phyloP scores from a whole-genome alignment of 805 yeast genomes.

The Suhomyces sp. region DNA sequence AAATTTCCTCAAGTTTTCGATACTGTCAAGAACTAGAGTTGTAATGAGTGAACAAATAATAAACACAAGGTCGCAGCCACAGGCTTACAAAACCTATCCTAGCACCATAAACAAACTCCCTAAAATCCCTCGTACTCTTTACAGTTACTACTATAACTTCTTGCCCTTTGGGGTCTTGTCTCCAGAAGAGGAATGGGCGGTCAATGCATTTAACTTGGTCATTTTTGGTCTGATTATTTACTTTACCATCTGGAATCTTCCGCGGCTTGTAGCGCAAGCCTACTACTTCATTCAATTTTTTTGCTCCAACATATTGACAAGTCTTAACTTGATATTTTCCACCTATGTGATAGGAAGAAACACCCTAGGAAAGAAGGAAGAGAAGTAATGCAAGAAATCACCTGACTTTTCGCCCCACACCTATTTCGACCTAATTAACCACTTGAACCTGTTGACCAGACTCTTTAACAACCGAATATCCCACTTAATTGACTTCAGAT shows the following conservation, averaged over 20 bases:
- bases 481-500: neutral
- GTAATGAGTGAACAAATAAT: neutral
- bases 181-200: neutral
- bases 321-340: slow-evolving; percentile 8
- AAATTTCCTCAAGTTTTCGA: neutral
- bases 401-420: neutral
- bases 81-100: neutral
- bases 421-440: neutral
- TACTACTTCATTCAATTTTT: slow-evolving; percentile 16
- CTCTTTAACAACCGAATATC: neutral
- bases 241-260: slow-evolving; percentile 1
- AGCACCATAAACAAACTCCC: slow-evolving; percentile 15
- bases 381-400: neutral
- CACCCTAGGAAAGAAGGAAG: neutral
- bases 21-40: neutral
- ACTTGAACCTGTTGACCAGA: neutral
- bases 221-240: neutral
- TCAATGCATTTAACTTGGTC: neutral
- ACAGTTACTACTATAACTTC: slow-evolving; percentile 22
- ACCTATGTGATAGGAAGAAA: slow-evolving; percentile 6
- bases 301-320: slow-evolving; percentile 14
- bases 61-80: neutral
- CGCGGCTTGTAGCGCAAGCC: neutral
- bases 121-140: slow-evolving; percentile 18
- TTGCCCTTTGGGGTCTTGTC: slow-evolving; percentile 29